These are phyloP conservation scores for Petunia hybrid DNA, from an alignment of 305 asterid genomes.

Conservation along the genomic window DNA sequence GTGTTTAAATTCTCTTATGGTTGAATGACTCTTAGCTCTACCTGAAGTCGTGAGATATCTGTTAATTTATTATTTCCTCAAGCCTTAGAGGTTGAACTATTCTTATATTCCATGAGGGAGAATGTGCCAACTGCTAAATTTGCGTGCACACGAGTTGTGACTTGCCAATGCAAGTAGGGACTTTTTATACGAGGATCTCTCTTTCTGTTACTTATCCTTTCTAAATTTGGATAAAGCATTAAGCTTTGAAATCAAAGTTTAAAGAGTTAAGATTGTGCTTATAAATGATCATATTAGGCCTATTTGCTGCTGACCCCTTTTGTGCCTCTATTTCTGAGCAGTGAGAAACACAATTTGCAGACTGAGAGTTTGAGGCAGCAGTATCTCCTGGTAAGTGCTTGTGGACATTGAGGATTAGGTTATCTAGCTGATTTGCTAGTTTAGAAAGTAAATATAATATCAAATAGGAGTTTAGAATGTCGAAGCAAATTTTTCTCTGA, in stretches of 20 bases:
- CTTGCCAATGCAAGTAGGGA: constrained; percentile 31
- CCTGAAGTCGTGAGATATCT: not conserved
- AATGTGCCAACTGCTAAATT: not conserved
- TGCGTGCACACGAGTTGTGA: constrained; percentile 16
- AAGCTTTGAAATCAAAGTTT: constrained; percentile 1
- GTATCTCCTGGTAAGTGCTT: constrained; percentile 43
- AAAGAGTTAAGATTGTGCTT: not conserved
- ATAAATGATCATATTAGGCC: not conserved
- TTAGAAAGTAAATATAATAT: not conserved
- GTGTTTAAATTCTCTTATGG: not conserved
- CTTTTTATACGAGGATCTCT: not conserved
- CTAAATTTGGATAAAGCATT: not conserved
- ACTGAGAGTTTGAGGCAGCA: constrained; percentile 45
- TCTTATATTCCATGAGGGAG: constrained; percentile 10
- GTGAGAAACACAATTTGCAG: constrained; percentile 43
- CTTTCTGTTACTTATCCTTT: not conserved
- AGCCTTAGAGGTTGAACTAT: constrained; percentile 6
- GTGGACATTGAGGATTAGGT: constrained; percentile 1
- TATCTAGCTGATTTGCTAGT: not conserved
- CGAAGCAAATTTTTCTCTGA: not conserved
- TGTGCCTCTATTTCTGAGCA: constrained; percentile 22
- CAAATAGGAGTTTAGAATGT: constrained; percentile 13
- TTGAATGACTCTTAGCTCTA: not conserved
- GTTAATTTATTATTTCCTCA: constrained; percentile 11
- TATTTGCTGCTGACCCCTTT: constrained; percentile 12